phyloP scores from a whole-genome alignment of 2,329 filamentous ascomycete genomes.

The Madurella mycetomatis region DNA sequence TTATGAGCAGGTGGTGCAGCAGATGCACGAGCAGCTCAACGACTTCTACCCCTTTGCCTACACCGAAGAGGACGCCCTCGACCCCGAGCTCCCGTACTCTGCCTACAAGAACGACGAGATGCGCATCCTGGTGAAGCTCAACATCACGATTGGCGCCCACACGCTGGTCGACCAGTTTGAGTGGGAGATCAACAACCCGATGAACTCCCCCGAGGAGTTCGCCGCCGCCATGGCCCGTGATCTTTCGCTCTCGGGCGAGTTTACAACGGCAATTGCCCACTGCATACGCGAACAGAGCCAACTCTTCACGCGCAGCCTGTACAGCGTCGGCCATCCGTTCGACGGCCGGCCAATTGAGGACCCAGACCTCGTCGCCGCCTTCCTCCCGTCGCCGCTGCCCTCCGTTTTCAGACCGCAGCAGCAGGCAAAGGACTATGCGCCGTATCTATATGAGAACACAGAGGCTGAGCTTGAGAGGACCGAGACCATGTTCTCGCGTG shows the following conservation, averaged over 20 bases:
- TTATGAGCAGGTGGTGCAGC: slow-evolving; percentile 56
- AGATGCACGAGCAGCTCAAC: slow-evolving; percentile 83
- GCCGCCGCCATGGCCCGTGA: slow-evolving; percentile 84
- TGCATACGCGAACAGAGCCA: slow-evolving; percentile 96
- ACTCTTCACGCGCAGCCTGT: slow-evolving; percentile 88
- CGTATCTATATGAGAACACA: slow-evolving; percentile 89
- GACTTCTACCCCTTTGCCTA: slow-evolving; percentile 93
- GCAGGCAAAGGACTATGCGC: slow-evolving; percentile 88
- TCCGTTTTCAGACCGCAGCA: slow-evolving; percentile 86
- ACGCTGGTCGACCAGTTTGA: slow-evolving; percentile 96
- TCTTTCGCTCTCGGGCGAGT: slow-evolving; percentile 87
- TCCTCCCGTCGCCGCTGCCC: slow-evolving; percentile 78
- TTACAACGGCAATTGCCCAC: slow-evolving; percentile 94
- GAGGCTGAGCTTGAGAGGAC: slow-evolving; percentile 86
- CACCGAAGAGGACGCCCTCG: slow-evolving; percentile 83
- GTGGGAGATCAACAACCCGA: slow-evolving; percentile 95
- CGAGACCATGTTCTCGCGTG: slow-evolving; percentile 87
- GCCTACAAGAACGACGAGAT: slow-evolving; percentile 99
- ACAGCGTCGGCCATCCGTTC: slow-evolving; percentile 89
- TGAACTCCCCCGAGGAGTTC: slow-evolving; percentile 93
- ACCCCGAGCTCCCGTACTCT: slow-evolving; percentile 82
- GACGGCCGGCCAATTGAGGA: slow-evolving; percentile 92
- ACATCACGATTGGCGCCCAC: slow-evolving; percentile 93
- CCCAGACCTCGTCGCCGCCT: slow-evolving; percentile 77
- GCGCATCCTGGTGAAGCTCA: slow-evolving; percentile 91